phyloP scores from a whole-genome alignment of 164 flowering plant species.

The Umbellularia californica region DNA sequence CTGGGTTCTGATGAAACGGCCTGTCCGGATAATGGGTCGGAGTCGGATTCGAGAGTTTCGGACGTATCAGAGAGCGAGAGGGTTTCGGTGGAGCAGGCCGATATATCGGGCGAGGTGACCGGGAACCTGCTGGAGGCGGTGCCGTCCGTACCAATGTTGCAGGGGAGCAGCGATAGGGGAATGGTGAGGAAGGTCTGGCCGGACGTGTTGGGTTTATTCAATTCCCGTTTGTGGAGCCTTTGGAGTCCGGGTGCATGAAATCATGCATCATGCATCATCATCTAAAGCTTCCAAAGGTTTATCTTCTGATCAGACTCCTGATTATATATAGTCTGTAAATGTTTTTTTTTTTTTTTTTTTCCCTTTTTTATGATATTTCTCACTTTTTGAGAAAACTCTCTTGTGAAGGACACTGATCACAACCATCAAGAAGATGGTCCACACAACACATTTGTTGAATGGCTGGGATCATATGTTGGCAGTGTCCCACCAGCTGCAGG shows the following conservation, averaged over 20 bases:
- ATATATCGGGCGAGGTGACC: not conserved
- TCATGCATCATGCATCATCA: too few species aligned
- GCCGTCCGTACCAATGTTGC: conserved; percentile 1
- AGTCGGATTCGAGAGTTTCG: not conserved
- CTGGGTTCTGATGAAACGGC: not conserved
- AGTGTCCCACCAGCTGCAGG: too few species aligned
- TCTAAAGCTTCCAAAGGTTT: too few species aligned
- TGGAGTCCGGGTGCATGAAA: conserved; percentile 58
- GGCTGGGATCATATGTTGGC: too few species aligned
- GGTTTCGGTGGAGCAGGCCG: not conserved
- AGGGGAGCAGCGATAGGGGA: conserved; percentile 31
- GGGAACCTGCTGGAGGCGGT: not conserved
- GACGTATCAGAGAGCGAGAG: not conserved
- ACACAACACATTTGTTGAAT: too few species aligned
- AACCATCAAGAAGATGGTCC: too few species aligned
- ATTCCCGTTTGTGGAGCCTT: conserved; percentile 74
- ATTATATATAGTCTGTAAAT: too few species aligned
- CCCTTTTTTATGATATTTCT: too few species aligned
- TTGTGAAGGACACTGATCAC: too few species aligned
- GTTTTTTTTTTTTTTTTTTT: too few species aligned
- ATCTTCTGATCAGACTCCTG: too few species aligned
- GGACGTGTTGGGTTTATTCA: conserved; percentile 67
- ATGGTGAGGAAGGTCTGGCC: conserved; percentile 67
- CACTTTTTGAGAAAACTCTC: too few species aligned
- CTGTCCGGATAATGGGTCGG: conserved; percentile 6